Conservation (phyloP, 768 basidiomycete species). For the Leccinum boreale region DNA sequence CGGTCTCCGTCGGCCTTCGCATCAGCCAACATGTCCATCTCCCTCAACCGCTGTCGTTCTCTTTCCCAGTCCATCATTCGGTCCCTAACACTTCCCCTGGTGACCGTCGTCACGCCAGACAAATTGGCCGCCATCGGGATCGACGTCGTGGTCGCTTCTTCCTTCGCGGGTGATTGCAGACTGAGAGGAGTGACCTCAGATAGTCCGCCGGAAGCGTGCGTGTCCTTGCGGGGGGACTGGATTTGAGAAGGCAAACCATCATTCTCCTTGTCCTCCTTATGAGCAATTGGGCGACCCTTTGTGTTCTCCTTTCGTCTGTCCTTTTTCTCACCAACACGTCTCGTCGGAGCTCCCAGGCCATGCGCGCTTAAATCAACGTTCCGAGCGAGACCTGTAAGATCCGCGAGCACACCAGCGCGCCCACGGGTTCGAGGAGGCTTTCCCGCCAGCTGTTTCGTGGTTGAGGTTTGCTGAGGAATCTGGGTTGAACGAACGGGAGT, state of each 20-base stretch:
- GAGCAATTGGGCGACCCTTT: conserved; percentile 6
- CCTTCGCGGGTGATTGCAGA: conserved; percentile 16
- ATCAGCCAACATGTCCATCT: conserved; percentile 64
- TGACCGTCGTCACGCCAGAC: conserved; percentile 11
- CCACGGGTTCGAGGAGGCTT: conserved; percentile 26
- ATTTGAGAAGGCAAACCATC: conserved; percentile 2
- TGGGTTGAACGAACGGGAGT: conserved; percentile 16
- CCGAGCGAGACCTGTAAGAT: conserved; percentile 37
- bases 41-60: conserved; percentile 64
- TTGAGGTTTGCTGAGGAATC: conserved; percentile 5
- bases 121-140: conserved; percentile 17
- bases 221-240: conserved; percentile 8
- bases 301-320: conserved; percentile 22
- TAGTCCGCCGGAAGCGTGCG: not conserved
- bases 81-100: conserved; percentile 43
- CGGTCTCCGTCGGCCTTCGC: conserved; percentile 41
- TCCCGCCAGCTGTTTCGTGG: conserved; percentile 25
- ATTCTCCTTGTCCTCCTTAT: conserved; percentile 32
- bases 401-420: conserved; percentile 34
- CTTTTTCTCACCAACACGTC: conserved; percentile 28
- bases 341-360: conserved; percentile 22
- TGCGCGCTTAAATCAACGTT: conserved; percentile 31
- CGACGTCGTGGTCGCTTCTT: conserved; percentile 6
- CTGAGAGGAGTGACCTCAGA: conserved; percentile 6
- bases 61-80: conserved; percentile 76